Conservation (phyloP, 345 rosid species). For the Bruguiera parviflora region DNA sequence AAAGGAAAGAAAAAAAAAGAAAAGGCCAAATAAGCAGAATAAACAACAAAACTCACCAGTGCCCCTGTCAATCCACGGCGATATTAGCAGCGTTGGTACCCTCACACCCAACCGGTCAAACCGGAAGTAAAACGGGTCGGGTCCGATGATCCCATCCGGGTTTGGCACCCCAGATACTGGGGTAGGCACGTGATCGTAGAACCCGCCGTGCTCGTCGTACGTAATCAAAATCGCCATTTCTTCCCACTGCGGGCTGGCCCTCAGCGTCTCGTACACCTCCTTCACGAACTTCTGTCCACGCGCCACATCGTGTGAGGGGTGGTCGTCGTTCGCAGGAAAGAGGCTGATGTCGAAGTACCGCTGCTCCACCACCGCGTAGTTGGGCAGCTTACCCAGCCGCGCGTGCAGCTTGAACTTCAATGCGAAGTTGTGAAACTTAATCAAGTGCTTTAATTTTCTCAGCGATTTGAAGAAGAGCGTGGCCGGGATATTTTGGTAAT, state of each 20-base stretch:
- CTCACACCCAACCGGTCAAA: slow-evolving; percentile 90
- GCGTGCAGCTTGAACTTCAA: slow-evolving; percentile 71
- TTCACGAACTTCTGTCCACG: slow-evolving; percentile 82
- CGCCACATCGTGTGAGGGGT: slow-evolving; percentile 94
- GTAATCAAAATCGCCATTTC: slow-evolving; percentile 90
- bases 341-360: slow-evolving; percentile 64
- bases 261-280: slow-evolving; percentile 86
- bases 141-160: slow-evolving; percentile 90
- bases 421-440: slow-evolving; percentile 63
- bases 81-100: slow-evolving; percentile 76
- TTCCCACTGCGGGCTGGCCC: slow-evolving; percentile 96
- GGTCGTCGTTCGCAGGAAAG: slow-evolving; percentile 89
- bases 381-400: slow-evolving; percentile 64
- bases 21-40: neutral
- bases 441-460: slow-evolving; percentile 61
- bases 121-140: slow-evolving; percentile 85
- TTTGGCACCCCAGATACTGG: slow-evolving; percentile 75
- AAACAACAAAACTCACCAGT: slow-evolving; percentile 50
- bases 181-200: slow-evolving; percentile 94
- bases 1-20: neutral
- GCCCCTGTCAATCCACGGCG: slow-evolving; percentile 95
- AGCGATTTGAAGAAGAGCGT: slow-evolving; percentile 72
- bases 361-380: slow-evolving; percentile 86
- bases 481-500: slow-evolving; percentile 96
- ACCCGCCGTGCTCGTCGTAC: slow-evolving; percentile 95